Evolutionary conservation across 1,284 basidiomycete species (phyloP).

Genomic region (Blastosporella zonata): DNA sequence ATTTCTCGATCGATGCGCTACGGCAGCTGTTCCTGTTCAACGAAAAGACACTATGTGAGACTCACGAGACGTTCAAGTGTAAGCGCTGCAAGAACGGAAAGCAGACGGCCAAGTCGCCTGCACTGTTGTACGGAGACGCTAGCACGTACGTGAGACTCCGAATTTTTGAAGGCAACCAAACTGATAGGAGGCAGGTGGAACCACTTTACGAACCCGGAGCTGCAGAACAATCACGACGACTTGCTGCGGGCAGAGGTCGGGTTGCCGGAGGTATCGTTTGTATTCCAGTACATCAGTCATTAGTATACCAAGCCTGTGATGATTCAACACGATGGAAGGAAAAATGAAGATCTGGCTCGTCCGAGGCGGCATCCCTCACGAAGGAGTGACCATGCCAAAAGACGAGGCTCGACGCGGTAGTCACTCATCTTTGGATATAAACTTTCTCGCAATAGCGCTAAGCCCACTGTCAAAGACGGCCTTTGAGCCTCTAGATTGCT

Average conservation of each 20-base stretch:
- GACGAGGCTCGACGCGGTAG: too few relatives aligned
- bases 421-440: too few relatives aligned
- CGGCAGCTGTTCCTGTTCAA: constrained; percentile 93
- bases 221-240: constrained; percentile 94
- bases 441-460: too few relatives aligned
- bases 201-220: constrained; percentile 87
- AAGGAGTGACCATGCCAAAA: too few relatives aligned
- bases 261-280: constrained; percentile 82
- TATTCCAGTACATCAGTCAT: constrained; percentile 91
- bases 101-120: constrained; percentile 81
- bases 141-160: constrained; percentile 75
- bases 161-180: neutral
- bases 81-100: constrained; percentile 89
- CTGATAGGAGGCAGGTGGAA: constrained; percentile 77
- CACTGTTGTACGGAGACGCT: constrained; percentile 93
- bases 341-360: too few relatives aligned
- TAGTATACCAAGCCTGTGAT: constrained; percentile 25
- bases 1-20: constrained; percentile 90
- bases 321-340: too few relatives aligned
- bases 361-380: too few relatives aligned
- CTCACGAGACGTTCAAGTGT: constrained; percentile 98
- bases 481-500: too few relatives aligned
- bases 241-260: constrained; percentile 89
- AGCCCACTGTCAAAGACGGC: too few relatives aligned
- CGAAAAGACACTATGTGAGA: constrained; percentile 86